phyloP scores from a whole-genome alignment of 371 early-diverging fungal genomes.

The Mucor lusitanicus region DNA sequence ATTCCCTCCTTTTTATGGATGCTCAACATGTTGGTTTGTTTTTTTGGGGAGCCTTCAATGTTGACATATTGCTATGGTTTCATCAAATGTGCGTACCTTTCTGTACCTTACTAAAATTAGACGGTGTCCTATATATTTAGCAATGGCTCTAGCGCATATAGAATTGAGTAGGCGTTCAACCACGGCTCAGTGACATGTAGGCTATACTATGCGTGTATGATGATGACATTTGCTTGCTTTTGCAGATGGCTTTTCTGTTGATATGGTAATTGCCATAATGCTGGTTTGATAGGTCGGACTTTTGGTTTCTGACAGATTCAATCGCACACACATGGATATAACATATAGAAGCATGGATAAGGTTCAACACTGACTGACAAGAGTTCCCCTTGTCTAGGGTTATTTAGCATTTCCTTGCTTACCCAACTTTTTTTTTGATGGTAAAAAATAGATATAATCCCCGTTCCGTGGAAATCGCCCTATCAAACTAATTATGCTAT shows the following conservation, averaged over 20 bases:
- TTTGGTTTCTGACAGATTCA: not conserved
- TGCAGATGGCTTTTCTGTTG: not conserved
- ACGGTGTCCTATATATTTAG: too few species aligned
- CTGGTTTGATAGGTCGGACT: not conserved
- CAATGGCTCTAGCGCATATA: too few species aligned
- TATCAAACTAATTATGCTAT: not conserved
- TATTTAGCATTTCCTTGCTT: not conserved
- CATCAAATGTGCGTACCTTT: too few species aligned
- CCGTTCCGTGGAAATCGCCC: slow-evolving; percentile 7
- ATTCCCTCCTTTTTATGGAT: too few species aligned
- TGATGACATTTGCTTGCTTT: not conserved
- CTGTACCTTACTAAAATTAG: too few species aligned
- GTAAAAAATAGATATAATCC: not conserved
- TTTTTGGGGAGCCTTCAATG: too few species aligned
- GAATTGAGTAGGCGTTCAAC: too few species aligned
- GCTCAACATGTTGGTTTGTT: too few species aligned
- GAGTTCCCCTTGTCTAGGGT: not conserved
- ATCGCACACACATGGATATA: not conserved
- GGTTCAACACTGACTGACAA: not conserved
- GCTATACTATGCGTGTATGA: too few species aligned
- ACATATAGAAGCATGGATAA: not conserved
- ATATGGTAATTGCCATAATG: not conserved
- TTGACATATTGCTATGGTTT: too few species aligned
- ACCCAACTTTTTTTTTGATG: not conserved
- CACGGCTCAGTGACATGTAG: too few species aligned